Percentiles rank a stretch among this genome's conserved stretches.
These are phyloP conservation scores for Misopates orontium DNA, from an alignment of 257 asterid species.

Conservation along the genomic window DNA sequence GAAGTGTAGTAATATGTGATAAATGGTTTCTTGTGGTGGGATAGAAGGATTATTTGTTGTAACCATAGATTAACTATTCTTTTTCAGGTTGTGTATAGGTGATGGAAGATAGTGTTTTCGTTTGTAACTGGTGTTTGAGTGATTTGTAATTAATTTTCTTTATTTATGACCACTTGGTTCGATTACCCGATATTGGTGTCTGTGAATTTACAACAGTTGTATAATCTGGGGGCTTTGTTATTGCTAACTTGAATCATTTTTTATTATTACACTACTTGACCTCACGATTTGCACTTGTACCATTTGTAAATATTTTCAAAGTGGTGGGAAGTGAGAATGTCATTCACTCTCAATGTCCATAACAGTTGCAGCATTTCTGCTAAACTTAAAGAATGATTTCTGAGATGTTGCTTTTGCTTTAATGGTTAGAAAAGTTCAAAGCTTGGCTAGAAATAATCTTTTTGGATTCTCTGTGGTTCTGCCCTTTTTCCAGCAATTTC, in stretches of 20 bases:
- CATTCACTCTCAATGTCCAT: too few relatives aligned
- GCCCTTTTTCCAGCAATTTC: constrained; percentile 51
- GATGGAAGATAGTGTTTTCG: constrained; percentile 25
- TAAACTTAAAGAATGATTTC: too few relatives aligned
- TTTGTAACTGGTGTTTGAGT: constrained; percentile 5
- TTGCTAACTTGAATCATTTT: background rate
- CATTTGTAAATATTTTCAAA: too few relatives aligned
- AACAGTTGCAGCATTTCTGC: too few relatives aligned
- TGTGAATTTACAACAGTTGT: constrained; percentile 1
- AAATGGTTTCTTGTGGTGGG: background rate
- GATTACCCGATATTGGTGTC: background rate
- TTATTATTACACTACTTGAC: too few relatives aligned
- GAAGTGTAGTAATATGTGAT: constrained; percentile 14
- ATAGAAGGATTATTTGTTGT: constrained; percentile 23
- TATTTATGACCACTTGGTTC: background rate
- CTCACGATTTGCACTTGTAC: too few relatives aligned
- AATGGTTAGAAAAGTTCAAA: too few relatives aligned
- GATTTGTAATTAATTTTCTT: background rate
- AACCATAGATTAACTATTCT: constrained; percentile 32
- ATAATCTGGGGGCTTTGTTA: background rate
- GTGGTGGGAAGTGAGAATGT: too few relatives aligned
- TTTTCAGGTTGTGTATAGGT: constrained; percentile 37
- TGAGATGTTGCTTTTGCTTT: too few relatives aligned
- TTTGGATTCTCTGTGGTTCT: too few relatives aligned
- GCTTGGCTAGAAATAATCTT: too few relatives aligned